Conservation (phyloP, 192 early-diverging fungal genomes). For the Linnemannia zychae region DNA sequence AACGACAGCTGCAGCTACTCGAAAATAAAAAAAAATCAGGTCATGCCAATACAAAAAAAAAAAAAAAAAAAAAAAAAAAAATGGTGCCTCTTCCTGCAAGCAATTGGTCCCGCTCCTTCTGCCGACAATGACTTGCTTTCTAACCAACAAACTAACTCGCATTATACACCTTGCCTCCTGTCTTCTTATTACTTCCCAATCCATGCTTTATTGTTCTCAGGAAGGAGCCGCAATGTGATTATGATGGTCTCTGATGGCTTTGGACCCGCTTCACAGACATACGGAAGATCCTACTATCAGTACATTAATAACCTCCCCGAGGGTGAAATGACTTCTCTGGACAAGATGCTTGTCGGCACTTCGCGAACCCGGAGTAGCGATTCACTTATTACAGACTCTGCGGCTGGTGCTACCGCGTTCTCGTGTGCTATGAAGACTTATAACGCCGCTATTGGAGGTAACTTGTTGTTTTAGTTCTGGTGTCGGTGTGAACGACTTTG, state of each 20-base stretch:
- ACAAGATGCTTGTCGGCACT: slow-evolving; percentile 86
- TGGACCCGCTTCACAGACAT: slow-evolving; percentile 93
- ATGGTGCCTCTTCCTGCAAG: too few relatives aligned
- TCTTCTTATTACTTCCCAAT: not conserved
- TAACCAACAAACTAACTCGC: too few relatives aligned
- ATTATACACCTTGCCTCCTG: too few relatives aligned
- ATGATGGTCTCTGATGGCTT: slow-evolving; percentile 97
- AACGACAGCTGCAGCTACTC: not conserved
- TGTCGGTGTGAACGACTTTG: too few relatives aligned
- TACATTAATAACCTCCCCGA: slow-evolving; percentile 61
- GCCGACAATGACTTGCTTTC: too few relatives aligned
- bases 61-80: too few relatives aligned
- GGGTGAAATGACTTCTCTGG: slow-evolving; percentile 64
- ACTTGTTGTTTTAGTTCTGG: not conserved
- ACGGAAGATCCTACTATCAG: slow-evolving; percentile 86
- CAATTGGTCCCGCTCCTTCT: too few relatives aligned
- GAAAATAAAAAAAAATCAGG: slow-evolving; percentile 1
- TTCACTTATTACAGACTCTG: slow-evolving; percentile 94
- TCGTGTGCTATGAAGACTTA: slow-evolving; percentile 92
- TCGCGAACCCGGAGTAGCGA: slow-evolving; percentile 87
- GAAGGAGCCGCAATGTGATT: slow-evolving; percentile 77
- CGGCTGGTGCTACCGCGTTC: slow-evolving; percentile 98
- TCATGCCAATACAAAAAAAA: not conserved
- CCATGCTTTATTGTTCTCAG: not conserved
- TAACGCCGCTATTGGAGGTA: slow-evolving; percentile 93